Conservation (phyloP, 106 monocot species). For the Phalaenopsis equestris region DNA sequence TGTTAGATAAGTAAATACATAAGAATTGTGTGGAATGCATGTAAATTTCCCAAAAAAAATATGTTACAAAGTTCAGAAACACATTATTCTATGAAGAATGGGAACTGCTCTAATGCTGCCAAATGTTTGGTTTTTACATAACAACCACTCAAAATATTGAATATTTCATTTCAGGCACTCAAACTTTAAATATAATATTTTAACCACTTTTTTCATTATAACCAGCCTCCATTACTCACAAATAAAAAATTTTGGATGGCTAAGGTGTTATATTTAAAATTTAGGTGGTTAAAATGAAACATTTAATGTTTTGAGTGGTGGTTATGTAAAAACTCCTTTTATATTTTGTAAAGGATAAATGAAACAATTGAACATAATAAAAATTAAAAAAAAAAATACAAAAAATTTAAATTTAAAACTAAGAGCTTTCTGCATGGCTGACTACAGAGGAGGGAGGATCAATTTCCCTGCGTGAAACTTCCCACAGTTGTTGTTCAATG, state of each 20-base stretch:
- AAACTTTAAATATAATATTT: too few relatives aligned
- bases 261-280: too few relatives aligned
- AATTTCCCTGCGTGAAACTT: slow-evolving; percentile 24
- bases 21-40: too few relatives aligned
- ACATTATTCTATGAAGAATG: background rate
- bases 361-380: background rate
- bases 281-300: too few relatives aligned
- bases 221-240: too few relatives aligned
- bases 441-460: background rate
- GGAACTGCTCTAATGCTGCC: background rate
- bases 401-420: background rate
- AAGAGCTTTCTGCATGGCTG: slow-evolving; percentile 6
- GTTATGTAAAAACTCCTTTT: too few relatives aligned
- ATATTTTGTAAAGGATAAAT: background rate
- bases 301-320: too few relatives aligned
- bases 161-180: too few relatives aligned
- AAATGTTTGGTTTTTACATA: background rate
- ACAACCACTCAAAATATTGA: too few relatives aligned
- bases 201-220: too few relatives aligned
- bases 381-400: background rate
- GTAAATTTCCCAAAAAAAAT: background rate
- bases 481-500: slow-evolving; percentile 29
- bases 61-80: background rate
- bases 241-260: too few relatives aligned
- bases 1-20: too few relatives aligned